Evolutionary conservation across 2,329 filamentous ascomycete species (phyloP), one percentile per base, ranked within the genome.

Genomic region (Pseudocercospora musae): DNA sequence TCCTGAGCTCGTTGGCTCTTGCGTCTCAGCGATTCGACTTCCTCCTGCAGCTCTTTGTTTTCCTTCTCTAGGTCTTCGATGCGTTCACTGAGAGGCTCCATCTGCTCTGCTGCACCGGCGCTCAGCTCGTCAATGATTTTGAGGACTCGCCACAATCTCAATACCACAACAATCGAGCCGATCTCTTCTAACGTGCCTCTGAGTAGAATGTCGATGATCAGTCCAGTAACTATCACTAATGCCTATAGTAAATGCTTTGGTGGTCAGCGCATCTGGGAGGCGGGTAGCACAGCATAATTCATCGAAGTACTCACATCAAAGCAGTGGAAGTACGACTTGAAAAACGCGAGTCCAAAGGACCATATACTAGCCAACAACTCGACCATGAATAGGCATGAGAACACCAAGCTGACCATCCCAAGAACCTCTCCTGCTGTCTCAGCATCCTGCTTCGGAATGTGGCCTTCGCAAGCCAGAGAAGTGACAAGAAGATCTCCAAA

Each of bases 51-150:
- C n/a, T 56, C 53, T 3, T 21, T 65, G 25, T 82, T 82, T 64
- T 79, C 84, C 57, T 73, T 76, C 69, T 84, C 81, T 8, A 88
- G 74, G 25, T 79, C 75, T 54, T 82, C 79, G 25, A 89, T 77
- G 59, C 80, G 75, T 57, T 79, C 74, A 66, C 84, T 78, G 42
- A 89, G 75, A 9, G 80, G 80, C 64, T 87, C 86, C 77, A 86
- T 83, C 71, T 85, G 80, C 74, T 89, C 87, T 37, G 84, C 77
- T 1, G 86, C 86, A 8, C 85, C 86, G 6, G 87, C 80, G 29
- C 83, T 84, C 64, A 89, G 79, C 74, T 90, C 88, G 70, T 90
- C 86, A 6, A 89, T 84, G 57, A 90, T 88, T 77, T 90, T 89
- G 72, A 89, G 85, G 49, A 90, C 81, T 15, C 88, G 82, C 85